Evolutionary conservation across 441 rosid species (phyloP), one percentile per base, ranked within the genome.

Genomic region (Corymbia citriodora): DNA sequence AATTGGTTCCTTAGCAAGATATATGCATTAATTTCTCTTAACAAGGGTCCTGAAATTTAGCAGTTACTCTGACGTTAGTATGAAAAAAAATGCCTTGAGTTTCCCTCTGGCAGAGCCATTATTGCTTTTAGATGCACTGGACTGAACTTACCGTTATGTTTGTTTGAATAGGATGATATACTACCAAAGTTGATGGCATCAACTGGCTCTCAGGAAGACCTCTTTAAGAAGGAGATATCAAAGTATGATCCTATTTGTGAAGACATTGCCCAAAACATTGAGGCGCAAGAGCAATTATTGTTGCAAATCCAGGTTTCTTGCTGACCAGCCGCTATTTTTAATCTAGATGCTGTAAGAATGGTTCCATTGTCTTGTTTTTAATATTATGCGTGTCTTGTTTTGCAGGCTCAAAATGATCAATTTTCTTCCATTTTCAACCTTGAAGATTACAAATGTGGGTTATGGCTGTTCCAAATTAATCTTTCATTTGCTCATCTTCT

Each of bases 151-250:
- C 25, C n/a, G 29, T 87, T 88, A 4, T 87, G 68, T 90, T 94
- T 90, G 88, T 92, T 93, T 91, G 52, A 29, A 40, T 94, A 98
- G 99, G 99, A 97, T 94, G 99, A 98, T 92, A 96, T 98, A 93
- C 94, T 98, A 54, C 99, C 99, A n/a, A 98, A 98, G 94, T 93
- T 98, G 95, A 98, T 98, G 99, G 96, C 98, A 86, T 93, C 93
- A 54, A 96, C 97, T 2, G 99, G 99, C 89, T 96, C 99, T 55
- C 95, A 94, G 90, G 99, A 97, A 91, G 99, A 98, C 93, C 98
- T 98, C 91, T 98, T 98, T 92, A 94, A 95, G 94, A 98, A 96
- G 94, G 99, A 98, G 94, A 94, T 97, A 90, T 93, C 97, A 90
- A 98, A 98, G 92, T 98, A 98, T 94, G 96, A 96, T 91, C 96